These are phyloP conservation scores for Cucurbita moschata DNA, from an alignment of 306 rosid species.

Conservation along the genomic window DNA sequence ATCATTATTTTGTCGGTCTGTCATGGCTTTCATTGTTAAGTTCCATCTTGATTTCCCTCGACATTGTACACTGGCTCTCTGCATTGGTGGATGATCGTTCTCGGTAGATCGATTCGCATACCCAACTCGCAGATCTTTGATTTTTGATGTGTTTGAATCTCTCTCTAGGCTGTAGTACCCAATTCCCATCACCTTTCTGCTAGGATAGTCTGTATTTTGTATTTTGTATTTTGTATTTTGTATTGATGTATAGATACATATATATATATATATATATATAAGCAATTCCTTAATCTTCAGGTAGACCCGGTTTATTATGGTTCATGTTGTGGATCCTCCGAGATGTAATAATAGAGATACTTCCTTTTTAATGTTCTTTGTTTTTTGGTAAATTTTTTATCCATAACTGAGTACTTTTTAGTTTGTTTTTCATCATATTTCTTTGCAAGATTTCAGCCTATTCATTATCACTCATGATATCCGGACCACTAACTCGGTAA, in stretches of 20 bases:
- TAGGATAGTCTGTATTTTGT: neutral
- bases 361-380: neutral
- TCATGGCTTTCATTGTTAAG: constrained; percentile 1
- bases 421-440: neutral
- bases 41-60: neutral
- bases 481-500: neutral
- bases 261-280: neutral
- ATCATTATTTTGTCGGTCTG: constrained; percentile 13
- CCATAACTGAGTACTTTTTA: neutral
- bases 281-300: neutral
- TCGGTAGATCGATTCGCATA: neutral
- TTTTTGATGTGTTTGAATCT: neutral
- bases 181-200: neutral
- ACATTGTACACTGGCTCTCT: neutral
- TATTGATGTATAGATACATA: neutral
- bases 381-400: neutral
- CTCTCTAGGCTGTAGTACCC: neutral
- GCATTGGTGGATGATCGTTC: constrained; percentile 1
- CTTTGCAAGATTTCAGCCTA: neutral
- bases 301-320: neutral
- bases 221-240: neutral
- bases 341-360: neutral
- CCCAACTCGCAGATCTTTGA: neutral
- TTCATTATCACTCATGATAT: neutral
- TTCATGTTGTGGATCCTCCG: neutral